These are phyloP conservation scores for Arabidopsis arenosa DNA, from an alignment of 345 rosid species.

Conservation along the genomic window DNA sequence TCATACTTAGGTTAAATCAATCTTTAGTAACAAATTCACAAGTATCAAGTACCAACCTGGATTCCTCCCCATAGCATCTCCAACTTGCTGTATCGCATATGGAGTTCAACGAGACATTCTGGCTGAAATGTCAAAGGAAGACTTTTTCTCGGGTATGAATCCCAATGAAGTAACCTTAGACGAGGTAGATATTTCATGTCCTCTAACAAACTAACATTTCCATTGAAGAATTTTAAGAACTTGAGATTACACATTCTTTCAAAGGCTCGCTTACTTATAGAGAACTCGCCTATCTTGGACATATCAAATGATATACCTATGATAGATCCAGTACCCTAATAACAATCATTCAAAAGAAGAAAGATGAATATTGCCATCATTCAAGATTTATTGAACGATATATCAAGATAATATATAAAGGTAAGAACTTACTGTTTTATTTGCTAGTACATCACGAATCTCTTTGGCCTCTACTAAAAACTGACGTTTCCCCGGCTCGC, in stretches of 20 bases:
- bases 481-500: conserved; percentile 25
- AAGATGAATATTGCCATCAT: too few species aligned
- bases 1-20: not conserved
- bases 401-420: too few species aligned
- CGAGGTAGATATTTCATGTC: conserved; percentile 20
- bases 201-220: not conserved
- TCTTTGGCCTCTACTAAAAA: conserved; percentile 32
- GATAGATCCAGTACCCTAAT: conserved; percentile 24
- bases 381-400: too few species aligned
- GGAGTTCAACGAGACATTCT: not conserved
- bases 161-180: conserved; percentile 30
- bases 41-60: conserved; percentile 32
- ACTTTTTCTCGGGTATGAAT: not conserved
- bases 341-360: too few species aligned
- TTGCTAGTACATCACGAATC: conserved; percentile 9
- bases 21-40: not conserved
- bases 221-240: conserved; percentile 1
- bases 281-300: not conserved
- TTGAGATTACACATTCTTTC: conserved; percentile 30
- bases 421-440: conserved; percentile 19
- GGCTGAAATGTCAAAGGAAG: conserved; percentile 29
- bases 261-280: conserved; percentile 1
- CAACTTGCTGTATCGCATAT: not conserved
- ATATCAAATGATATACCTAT: conserved; percentile 27
- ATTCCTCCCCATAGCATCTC: conserved; percentile 43